Percentiles rank a stretch among this genome's conserved stretches.
phyloP scores from a whole-genome alignment of 2,329 filamentous ascomycete species.

The Sphaerulina vaccinii region DNA sequence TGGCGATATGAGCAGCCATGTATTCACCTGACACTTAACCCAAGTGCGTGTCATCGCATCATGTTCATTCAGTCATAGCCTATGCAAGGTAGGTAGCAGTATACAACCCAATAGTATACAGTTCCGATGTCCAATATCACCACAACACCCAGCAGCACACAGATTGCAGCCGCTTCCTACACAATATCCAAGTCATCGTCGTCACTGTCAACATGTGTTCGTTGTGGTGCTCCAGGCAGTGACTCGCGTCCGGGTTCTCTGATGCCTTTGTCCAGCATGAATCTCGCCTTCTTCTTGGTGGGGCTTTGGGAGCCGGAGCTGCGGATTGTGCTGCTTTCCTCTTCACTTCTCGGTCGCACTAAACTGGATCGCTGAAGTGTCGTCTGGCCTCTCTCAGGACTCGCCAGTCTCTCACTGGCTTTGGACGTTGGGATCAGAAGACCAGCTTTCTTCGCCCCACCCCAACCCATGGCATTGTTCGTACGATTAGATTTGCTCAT shows the following conservation, averaged over 20 bases:
- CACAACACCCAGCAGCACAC: too few species aligned
- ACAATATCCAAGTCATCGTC: constrained; percentile 51
- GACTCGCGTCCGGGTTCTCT: constrained; percentile 51
- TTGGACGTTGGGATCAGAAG: constrained; percentile 38
- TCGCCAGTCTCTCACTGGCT: constrained; percentile 17
- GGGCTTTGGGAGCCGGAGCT: constrained; percentile 38
- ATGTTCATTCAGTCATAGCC: too few species aligned
- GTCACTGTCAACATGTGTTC: constrained; percentile 42
- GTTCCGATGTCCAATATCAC: too few species aligned
- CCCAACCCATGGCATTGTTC: constrained; percentile 50
- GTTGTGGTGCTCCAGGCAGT: constrained; percentile 37
- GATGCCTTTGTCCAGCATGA: constrained; percentile 49
- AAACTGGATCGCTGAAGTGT: constrained; percentile 26
- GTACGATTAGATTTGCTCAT: constrained; percentile 28
- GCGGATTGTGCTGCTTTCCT: constrained; percentile 25
- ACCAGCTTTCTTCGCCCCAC: constrained; percentile 45
- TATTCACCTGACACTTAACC: too few species aligned
- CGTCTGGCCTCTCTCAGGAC: constrained; percentile 35
- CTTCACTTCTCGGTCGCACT: constrained; percentile 24
- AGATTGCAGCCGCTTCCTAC: too few species aligned
- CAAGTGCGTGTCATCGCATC: too few species aligned
- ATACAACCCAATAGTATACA: too few species aligned
- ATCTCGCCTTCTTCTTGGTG: constrained; percentile 50
- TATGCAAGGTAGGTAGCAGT: too few species aligned
- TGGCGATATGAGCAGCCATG: too few species aligned